Conservation (phyloP, 2,329 filamentous ascomycete genomes). For the Talaromyces sp. region DNA sequence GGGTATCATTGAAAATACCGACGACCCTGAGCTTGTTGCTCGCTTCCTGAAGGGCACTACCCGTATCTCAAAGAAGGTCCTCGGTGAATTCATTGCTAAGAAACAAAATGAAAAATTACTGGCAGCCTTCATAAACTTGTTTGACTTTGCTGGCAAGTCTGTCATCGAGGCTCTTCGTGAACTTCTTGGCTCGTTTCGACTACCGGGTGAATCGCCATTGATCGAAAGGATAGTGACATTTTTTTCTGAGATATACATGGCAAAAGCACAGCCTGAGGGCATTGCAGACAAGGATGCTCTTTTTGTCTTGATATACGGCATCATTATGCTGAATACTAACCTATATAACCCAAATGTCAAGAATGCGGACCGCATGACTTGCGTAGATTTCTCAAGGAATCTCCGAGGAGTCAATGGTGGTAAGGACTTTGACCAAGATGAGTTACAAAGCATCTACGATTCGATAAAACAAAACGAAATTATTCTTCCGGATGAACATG, state of each 20-base stretch:
- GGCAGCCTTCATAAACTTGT: conserved; percentile 78
- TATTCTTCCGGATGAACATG: conserved; percentile 93
- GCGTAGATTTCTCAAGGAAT: conserved; percentile 80
- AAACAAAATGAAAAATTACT: conserved; percentile 82
- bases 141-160: conserved; percentile 82
- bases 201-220: conserved; percentile 87
- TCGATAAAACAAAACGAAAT: conserved; percentile 93
- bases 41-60: conserved; percentile 83
- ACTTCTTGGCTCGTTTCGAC: conserved; percentile 85
- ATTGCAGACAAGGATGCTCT: conserved; percentile 84
- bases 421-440: conserved; percentile 79
- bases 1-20: conserved; percentile 75
- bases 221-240: conserved; percentile 89
- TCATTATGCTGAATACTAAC: conserved; percentile 97
- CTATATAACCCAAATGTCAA: conserved; percentile 89
- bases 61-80: conserved; percentile 80
- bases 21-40: conserved; percentile 76
- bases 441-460: conserved; percentile 81
- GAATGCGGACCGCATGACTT: conserved; percentile 75
- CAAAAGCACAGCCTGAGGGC: conserved; percentile 66
- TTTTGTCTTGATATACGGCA: conserved; percentile 89
- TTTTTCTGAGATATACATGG: conserved; percentile 83
- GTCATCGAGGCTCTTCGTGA: conserved; percentile 86
- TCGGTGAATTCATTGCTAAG: conserved; percentile 93
- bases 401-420: conserved; percentile 85